Evolutionary conservation across 192 early-diverging fungal genomes (phyloP).

Genomic region (Coemansia sp.): DNA sequence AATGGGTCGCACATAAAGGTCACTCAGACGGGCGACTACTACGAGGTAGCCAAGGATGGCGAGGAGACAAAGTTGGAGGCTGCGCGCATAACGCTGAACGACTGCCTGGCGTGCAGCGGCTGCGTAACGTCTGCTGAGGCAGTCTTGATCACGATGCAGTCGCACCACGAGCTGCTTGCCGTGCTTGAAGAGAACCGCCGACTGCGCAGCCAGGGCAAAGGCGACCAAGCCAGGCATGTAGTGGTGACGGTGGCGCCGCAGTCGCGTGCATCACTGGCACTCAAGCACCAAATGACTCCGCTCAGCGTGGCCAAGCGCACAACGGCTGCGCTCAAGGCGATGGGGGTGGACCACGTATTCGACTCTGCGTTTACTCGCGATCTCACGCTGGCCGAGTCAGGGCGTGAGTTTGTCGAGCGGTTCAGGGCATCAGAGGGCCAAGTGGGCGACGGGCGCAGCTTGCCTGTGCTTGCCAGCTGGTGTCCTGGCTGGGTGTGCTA

Average conservation of each 20-base stretch:
- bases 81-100: slow-evolving; percentile 87
- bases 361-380: slow-evolving; percentile 91
- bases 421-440: slow-evolving; percentile 52
- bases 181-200: slow-evolving; percentile 43
- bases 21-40: slow-evolving; percentile 75
- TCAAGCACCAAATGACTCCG: slow-evolving; percentile 72
- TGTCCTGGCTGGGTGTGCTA: slow-evolving; percentile 97
- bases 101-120: slow-evolving; percentile 98
- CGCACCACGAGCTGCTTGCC: slow-evolving; percentile 75
- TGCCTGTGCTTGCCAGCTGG: slow-evolving; percentile 66
- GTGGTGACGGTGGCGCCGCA: slow-evolving; percentile 92
- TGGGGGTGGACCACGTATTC: slow-evolving; percentile 84
- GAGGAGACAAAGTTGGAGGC: slow-evolving; percentile 79
- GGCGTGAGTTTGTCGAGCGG: slow-evolving; percentile 83
- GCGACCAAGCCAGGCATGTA: slow-evolving; percentile 40
- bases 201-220: slow-evolving; percentile 18
- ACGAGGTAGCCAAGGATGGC: slow-evolving; percentile 87
- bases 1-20: slow-evolving; percentile 71
- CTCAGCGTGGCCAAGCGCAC: slow-evolving; percentile 69
- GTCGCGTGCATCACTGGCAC: slow-evolving; percentile 82
- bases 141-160: slow-evolving; percentile 88
- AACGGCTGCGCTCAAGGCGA: slow-evolving; percentile 69
- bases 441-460: slow-evolving; percentile 8
- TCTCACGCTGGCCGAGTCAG: slow-evolving; percentile 77
- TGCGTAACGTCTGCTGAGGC: slow-evolving; percentile 98